Percentiles rank a stretch among this genome's conserved stretches.
Evolutionary conservation across 192 early-diverging fungal species (phyloP).

Genomic region (Rhizoclosmatium globosum): DNA sequence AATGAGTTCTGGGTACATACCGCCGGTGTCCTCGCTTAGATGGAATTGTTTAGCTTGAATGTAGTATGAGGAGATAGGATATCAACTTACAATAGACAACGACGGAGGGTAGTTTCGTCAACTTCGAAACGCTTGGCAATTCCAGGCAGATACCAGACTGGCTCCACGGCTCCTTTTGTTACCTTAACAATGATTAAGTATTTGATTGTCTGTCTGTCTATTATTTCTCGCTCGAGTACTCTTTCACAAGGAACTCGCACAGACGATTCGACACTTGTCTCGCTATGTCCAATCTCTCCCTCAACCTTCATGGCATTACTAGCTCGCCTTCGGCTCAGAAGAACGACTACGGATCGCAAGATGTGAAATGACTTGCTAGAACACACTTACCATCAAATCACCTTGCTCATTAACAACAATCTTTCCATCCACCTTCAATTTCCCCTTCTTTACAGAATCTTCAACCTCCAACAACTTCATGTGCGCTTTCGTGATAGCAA

Average conservation of each 20-base stretch:
- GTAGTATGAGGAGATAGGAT: background rate
- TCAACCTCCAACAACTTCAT: slow-evolving; percentile 94
- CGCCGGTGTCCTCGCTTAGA: slow-evolving; percentile 71
- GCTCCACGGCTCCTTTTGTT: slow-evolving; percentile 92
- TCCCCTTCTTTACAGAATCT: slow-evolving; percentile 67
- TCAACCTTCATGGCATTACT: too few relatives aligned
- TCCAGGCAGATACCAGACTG: slow-evolving; percentile 94
- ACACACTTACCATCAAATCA: slow-evolving; percentile 68
- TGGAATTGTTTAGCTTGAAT: slow-evolving; percentile 3
- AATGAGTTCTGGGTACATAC: slow-evolving; percentile 96
- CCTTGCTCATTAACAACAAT: slow-evolving; percentile 80
- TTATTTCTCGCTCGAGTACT: too few relatives aligned
- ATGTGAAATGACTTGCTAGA: too few relatives aligned
- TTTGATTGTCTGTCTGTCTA: too few relatives aligned
- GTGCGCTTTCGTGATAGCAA: slow-evolving; percentile 94
- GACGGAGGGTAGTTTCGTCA: slow-evolving; percentile 81
- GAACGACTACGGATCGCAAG: background rate
- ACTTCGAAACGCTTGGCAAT: slow-evolving; percentile 89
- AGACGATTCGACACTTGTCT: too few relatives aligned
- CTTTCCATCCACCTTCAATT: slow-evolving; percentile 80
- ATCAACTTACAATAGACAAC: slow-evolving; percentile 78
- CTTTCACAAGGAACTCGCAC: too few relatives aligned
- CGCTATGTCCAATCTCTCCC: too few relatives aligned
- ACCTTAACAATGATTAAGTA: slow-evolving; percentile 18
- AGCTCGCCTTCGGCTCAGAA: too few relatives aligned